Percentiles rank a stretch among this genome's conserved stretches.
phyloP scores from a whole-genome alignment of 768 basidiomycete species.

The Hypholoma fasciculare region DNA sequence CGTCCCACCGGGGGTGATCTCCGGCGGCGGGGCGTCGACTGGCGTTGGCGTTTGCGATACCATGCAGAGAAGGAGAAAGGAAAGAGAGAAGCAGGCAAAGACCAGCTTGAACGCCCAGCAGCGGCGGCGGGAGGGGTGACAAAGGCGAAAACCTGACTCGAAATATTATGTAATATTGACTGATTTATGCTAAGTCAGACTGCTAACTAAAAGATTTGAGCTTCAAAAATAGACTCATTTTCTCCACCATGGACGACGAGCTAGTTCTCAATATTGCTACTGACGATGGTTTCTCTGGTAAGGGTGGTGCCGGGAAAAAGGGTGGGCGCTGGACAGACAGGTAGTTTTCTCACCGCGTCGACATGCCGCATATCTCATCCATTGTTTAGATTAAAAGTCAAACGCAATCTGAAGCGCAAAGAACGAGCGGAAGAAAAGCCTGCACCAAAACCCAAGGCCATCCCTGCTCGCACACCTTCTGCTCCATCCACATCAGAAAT shows the following conservation, averaged over 20 bases:
- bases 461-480: not conserved
- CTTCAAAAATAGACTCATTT: not conserved
- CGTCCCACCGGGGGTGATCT: slow-evolving; percentile 71
- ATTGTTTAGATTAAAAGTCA: slow-evolving; percentile 64
- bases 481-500: slow-evolving; percentile 5
- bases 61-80: slow-evolving; percentile 22
- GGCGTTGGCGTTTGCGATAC: slow-evolving; percentile 41
- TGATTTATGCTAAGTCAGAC: not conserved
- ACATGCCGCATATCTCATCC: slow-evolving; percentile 11
- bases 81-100: slow-evolving; percentile 3
- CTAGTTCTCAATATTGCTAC: slow-evolving; percentile 72
- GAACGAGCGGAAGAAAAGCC: slow-evolving; percentile 36
- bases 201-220: slow-evolving; percentile 5
- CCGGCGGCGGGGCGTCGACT: slow-evolving; percentile 54
- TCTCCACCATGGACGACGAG: slow-evolving; percentile 63
- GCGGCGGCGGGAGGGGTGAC: slow-evolving; percentile 2
- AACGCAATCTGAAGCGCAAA: slow-evolving; percentile 67
- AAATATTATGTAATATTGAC: slow-evolving; percentile 21
- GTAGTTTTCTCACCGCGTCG: slow-evolving; percentile 35
- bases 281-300: slow-evolving; percentile 31
- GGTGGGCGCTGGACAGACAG: slow-evolving; percentile 80
- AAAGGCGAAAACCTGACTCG: slow-evolving; percentile 25
- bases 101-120: slow-evolving; percentile 4
- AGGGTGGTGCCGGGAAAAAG: slow-evolving; percentile 37
- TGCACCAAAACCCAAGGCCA: slow-evolving; percentile 26